These are phyloP conservation scores for Termitomyces sp. DNA, from an alignment of 768 basidiomycete genomes.

Conservation along the genomic window DNA sequence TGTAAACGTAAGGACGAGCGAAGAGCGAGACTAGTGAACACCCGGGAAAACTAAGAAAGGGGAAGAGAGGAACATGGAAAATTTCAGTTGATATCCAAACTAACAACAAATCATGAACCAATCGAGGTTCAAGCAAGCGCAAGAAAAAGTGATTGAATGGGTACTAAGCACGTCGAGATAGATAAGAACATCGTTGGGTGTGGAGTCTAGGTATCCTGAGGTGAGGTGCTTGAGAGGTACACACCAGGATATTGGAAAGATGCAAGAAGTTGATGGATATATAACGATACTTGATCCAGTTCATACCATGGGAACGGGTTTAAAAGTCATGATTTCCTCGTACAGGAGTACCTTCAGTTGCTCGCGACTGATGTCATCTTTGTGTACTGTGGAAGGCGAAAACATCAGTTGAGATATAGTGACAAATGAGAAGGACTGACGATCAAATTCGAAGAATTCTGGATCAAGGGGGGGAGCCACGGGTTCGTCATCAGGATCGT, in stretches of 20 bases:
- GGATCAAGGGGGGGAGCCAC: conserved; percentile 92
- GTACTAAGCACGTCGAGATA: not conserved
- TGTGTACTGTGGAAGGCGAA: conserved; percentile 60
- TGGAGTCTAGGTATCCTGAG: not conserved
- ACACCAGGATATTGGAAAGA: not conserved
- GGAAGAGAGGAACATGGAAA: not conserved
- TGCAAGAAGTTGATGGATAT: not conserved
- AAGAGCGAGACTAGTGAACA: not conserved
- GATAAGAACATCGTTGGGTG: not conserved
- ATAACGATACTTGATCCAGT: not conserved
- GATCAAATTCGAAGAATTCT: conserved; percentile 96
- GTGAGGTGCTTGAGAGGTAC: not conserved
- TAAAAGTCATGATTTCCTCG: conserved; percentile 92
- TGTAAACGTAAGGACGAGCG: not conserved
- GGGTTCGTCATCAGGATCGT: conserved; percentile 96
- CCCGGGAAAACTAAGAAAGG: not conserved
- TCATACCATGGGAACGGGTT: conserved; percentile 55
- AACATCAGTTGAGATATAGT: not conserved
- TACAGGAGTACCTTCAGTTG: conserved; percentile 93
- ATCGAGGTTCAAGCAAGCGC: not conserved
- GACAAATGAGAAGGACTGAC: conserved; percentile 38
- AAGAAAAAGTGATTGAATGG: not conserved
- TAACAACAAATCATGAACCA: not conserved
- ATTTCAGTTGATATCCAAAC: not conserved
- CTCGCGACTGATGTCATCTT: conserved; percentile 93